phyloP scores from a whole-genome alignment of 2,329 filamentous ascomycete genomes.

The Thielaviopsis cerberus region DNA sequence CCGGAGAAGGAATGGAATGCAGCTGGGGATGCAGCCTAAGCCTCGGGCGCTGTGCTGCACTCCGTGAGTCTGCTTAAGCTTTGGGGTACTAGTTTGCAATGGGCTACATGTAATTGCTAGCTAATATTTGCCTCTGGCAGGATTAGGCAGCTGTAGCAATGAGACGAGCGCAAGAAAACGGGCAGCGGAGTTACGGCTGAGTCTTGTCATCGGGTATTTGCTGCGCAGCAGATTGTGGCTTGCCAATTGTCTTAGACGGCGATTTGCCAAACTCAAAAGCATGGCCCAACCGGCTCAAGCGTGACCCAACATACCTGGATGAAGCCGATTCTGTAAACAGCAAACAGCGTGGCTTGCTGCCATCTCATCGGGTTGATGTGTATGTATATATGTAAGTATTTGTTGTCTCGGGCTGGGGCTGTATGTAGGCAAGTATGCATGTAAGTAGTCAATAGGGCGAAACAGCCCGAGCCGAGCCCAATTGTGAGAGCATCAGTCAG shows the following conservation, averaged over 20 bases:
- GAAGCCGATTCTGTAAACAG: background rate
- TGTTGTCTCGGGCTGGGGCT: background rate
- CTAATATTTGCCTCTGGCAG: no score
- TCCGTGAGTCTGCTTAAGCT: background rate
- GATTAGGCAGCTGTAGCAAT: no score
- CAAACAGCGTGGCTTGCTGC: no score
- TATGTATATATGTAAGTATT: no score
- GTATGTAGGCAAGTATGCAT: no score
- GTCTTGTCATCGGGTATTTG: no score
- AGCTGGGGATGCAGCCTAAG: background rate
- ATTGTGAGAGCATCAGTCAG: background rate
- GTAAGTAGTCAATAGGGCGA: background rate
- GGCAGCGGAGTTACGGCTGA: background rate
- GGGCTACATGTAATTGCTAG: no score
- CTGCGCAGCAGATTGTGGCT: background rate
- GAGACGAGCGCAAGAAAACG: background rate
- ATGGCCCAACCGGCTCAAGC: background rate
- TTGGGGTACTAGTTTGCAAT: no score
- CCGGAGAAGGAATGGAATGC: background rate
- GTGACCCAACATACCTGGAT: background rate
- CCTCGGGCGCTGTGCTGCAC: background rate
- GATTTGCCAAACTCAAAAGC: no score
- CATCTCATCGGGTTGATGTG: background rate
- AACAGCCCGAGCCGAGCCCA: background rate
- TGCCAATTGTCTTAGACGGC: background rate